Conservation (phyloP, 225 moss, liverwort and hornwort species). For the Marchantia polymorpha region DNA sequence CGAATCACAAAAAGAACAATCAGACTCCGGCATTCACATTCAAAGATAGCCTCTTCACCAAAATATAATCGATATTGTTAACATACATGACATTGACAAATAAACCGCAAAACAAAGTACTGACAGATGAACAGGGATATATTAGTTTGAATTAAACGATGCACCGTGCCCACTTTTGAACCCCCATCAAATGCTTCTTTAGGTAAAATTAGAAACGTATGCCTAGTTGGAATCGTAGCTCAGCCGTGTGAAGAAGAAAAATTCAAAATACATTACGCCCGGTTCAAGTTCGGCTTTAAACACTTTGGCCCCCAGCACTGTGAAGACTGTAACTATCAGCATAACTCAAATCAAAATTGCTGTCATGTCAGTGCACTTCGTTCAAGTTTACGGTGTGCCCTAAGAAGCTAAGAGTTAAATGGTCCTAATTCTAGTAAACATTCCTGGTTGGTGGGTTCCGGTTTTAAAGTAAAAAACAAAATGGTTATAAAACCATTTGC, state of each 20-base stretch:
- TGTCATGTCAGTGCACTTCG: neutral
- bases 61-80: neutral
- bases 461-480: neutral
- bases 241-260: neutral
- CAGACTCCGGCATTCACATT: neutral
- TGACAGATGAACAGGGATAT: neutral
- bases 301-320: neutral
- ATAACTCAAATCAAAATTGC: neutral
- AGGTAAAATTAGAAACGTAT: neutral
- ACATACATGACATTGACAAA: neutral
- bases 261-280: neutral
- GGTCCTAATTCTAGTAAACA: neutral
- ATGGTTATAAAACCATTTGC: constrained; percentile 13
- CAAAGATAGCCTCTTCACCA: neutral
- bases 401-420: too few species aligned
- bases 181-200: neutral
- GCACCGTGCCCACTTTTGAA: neutral
- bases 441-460: neutral
- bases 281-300: neutral
- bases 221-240: neutral
- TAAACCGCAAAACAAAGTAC: neutral
- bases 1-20: neutral
- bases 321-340: neutral
- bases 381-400: neutral
- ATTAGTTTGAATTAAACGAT: neutral